Conservation (phyloP, 2,329 filamentous ascomycete genomes). For the Scleromitrula shiraiana region DNA sequence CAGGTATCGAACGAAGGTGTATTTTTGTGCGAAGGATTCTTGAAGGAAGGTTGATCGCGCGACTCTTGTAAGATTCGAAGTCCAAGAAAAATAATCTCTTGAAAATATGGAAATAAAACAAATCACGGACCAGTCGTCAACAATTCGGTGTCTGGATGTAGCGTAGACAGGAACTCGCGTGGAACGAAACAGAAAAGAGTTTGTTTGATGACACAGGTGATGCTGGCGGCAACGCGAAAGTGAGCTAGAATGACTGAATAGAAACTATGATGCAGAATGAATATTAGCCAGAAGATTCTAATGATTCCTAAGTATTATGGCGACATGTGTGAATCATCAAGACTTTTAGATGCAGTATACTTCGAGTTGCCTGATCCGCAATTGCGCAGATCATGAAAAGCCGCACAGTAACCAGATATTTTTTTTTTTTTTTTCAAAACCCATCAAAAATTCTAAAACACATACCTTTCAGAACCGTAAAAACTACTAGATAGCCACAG, state of each 20-base stretch:
- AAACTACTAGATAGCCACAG: background rate
- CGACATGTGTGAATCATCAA: background rate
- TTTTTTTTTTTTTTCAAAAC: too few species aligned
- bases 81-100: slow-evolving; percentile 5
- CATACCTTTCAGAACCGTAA: slow-evolving; percentile 4
- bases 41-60: background rate
- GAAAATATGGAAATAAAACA: slow-evolving; percentile 7
- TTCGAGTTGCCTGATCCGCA: background rate
- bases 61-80: slow-evolving; percentile 3
- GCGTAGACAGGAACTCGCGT: slow-evolving; percentile 20
- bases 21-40: background rate
- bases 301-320: slow-evolving; percentile 8
- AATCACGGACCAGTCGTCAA: slow-evolving; percentile 13
- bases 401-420: slow-evolving; percentile 1
- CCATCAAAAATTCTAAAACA: background rate
- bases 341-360: background rate
- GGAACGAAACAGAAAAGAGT: slow-evolving; percentile 16
- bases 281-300: slow-evolving; percentile 9
- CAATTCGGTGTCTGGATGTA: slow-evolving; percentile 1
- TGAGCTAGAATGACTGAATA: slow-evolving; percentile 13
- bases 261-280: slow-evolving; percentile 1
- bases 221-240: slow-evolving; percentile 20
- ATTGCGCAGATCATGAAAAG: slow-evolving; percentile 2
- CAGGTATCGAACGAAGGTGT: background rate
- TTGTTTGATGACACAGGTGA: slow-evolving; percentile 23